phyloP scores from a whole-genome alignment of 306 rosid species.

The Acacia crassicarpa region DNA sequence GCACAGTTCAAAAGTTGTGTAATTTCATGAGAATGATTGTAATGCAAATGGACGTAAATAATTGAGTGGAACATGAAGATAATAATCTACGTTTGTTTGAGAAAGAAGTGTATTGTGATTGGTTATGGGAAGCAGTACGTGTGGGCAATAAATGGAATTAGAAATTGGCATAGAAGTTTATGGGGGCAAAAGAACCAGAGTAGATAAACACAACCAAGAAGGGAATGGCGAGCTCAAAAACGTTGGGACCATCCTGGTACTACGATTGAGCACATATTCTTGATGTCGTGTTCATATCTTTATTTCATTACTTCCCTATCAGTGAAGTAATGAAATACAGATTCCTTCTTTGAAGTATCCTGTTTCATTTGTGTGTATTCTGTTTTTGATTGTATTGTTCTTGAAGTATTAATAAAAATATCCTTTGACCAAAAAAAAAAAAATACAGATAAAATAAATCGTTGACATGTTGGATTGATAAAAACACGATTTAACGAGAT shows the following conservation, averaged over 20 bases:
- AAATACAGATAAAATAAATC: not conserved
- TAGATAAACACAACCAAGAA: not conserved
- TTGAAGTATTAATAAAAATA: too few species aligned
- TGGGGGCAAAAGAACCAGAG: not conserved
- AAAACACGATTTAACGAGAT: not conserved
- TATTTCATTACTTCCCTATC: not conserved
- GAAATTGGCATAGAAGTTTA: not conserved
- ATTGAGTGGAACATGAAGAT: not conserved
- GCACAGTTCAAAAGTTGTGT: not conserved
- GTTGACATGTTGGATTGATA: not conserved
- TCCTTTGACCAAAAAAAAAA: too few species aligned
- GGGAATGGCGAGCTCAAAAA: not conserved
- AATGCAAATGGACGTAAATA: not conserved
- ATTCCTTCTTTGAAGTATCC: too few species aligned
- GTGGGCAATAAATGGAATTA: not conserved
- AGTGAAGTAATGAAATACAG: constrained; percentile 7
- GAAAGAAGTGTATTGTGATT: not conserved
- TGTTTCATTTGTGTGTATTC: too few species aligned
- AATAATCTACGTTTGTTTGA: not conserved
- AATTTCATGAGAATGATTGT: not conserved
- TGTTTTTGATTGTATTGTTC: too few species aligned
- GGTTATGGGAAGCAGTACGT: not conserved
- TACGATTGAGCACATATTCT: not conserved
- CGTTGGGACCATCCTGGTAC: not conserved
- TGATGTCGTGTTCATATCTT: not conserved